Evolutionary conservation across 192 early-diverging fungal species (phyloP).

Genomic region (Linnemannia elongata): DNA sequence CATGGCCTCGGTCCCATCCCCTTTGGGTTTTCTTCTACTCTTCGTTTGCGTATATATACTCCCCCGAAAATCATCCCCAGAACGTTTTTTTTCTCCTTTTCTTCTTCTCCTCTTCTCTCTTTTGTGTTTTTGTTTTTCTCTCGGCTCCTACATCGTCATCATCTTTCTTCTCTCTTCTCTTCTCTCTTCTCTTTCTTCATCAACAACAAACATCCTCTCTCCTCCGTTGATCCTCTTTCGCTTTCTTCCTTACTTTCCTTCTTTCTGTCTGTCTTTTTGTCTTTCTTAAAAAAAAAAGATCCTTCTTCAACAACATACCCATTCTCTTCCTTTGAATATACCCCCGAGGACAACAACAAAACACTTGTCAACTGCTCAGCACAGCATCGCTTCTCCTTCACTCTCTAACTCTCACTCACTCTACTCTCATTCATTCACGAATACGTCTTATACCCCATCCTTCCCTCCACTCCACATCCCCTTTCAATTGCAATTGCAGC

Average conservation of each 20-base stretch:
- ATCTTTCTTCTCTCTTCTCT: slow-evolving; percentile 1
- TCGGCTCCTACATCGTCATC: slow-evolving; percentile 23
- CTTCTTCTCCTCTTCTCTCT: background rate
- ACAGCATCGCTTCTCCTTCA: background rate
- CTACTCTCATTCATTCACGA: slow-evolving; percentile 4
- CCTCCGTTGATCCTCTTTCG: background rate
- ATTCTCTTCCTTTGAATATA: background rate
- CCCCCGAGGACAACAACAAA: slow-evolving; percentile 3
- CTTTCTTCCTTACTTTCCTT: no score
- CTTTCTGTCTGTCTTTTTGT: background rate
- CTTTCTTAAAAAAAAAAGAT: background rate
- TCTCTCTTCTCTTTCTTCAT: slow-evolving; percentile 7
- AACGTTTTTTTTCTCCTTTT: slow-evolving; percentile 23
- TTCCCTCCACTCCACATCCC: background rate
- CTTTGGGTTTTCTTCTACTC: no score
- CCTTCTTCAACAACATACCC: background rate
- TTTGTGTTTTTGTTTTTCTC: slow-evolving; percentile 2
- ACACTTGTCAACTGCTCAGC: background rate
- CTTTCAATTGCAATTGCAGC: slow-evolving; percentile 3
- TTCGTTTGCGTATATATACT: slow-evolving; percentile 18
- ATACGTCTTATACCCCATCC: background rate
- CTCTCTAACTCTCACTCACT: background rate
- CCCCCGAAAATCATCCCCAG: slow-evolving; percentile 5
- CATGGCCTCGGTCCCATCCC: slow-evolving; percentile 13
- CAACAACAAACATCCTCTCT: background rate